Evolutionary conservation across 371 early-diverging fungal genomes (phyloP).

Genomic region (Mucor velutinosus): DNA sequence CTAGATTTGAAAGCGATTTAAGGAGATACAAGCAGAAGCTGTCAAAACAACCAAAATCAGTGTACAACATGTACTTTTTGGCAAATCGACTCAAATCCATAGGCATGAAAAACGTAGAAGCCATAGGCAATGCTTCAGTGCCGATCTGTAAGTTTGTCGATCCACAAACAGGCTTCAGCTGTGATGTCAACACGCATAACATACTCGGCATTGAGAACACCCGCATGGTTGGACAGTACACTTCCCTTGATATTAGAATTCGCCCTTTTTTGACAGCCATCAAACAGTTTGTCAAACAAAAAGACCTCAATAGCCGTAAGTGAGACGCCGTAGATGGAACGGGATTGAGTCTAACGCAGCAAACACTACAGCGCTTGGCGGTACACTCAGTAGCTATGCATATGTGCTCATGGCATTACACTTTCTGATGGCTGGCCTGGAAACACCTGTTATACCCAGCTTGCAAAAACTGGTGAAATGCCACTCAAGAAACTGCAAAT

Average conservation of each 20-base stretch:
- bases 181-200: conserved; percentile 65
- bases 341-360: not conserved
- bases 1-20: conserved; percentile 8
- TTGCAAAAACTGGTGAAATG: conserved; percentile 14
- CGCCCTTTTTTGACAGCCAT: conserved; percentile 58
- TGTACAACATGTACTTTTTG: conserved; percentile 36
- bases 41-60: conserved; percentile 4
- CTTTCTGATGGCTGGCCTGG: conserved; percentile 19
- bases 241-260: conserved; percentile 53
- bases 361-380: conserved; percentile 8
- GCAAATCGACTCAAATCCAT: conserved; percentile 15
- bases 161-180: conserved; percentile 46
- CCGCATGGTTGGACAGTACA: conserved; percentile 55
- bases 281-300: conserved; percentile 58
- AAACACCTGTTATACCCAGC: conserved; percentile 21
- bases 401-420: conserved; percentile 31
- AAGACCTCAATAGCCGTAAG: conserved; percentile 54
- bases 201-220: conserved; percentile 64
- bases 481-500: conserved; percentile 6
- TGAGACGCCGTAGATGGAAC: not conserved
- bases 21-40: not conserved
- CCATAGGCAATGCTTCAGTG: conserved; percentile 47
- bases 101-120: conserved; percentile 32
- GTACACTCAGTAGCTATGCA: conserved; percentile 35
- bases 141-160: conserved; percentile 75